These are phyloP conservation scores for Nothophoma quercina DNA, from an alignment of 2,329 filamentous ascomycete genomes.

Conservation along the genomic window DNA sequence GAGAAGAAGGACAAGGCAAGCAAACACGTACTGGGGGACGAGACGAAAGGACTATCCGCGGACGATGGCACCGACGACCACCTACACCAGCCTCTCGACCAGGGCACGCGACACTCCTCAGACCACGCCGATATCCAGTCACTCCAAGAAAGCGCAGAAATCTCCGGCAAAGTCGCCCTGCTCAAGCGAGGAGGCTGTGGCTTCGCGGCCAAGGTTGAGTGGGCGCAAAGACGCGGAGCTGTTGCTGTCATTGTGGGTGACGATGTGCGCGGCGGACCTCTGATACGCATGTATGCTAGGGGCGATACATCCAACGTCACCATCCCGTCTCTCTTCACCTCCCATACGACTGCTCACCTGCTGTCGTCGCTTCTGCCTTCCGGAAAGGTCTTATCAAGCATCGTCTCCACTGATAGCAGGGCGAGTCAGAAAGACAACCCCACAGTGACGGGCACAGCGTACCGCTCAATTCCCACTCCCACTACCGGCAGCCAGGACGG, in stretches of 20 bases:
- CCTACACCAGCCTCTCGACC: constrained; percentile 64
- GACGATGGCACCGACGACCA: constrained; percentile 88
- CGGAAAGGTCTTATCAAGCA: constrained; percentile 54
- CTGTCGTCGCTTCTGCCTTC: constrained; percentile 82
- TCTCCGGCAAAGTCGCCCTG: constrained; percentile 89
- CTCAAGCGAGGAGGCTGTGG: constrained; percentile 93
- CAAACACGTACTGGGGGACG: constrained; percentile 6
- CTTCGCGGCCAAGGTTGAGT: constrained; percentile 96
- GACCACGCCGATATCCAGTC: constrained; percentile 88
- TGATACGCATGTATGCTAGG: constrained; percentile 98
- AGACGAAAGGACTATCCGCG: constrained; percentile 1
- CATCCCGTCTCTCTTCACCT: constrained; percentile 94
- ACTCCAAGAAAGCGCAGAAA: constrained; percentile 89
- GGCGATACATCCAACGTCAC: constrained; percentile 95
- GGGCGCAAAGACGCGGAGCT: constrained; percentile 90
- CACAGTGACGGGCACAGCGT: constrained; percentile 10
- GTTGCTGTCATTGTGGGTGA: constrained; percentile 93
- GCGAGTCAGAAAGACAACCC: constrained; percentile 68
- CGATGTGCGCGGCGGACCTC: constrained; percentile 83
- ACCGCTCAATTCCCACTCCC: not conserved
- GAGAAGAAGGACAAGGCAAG: constrained; percentile 12
- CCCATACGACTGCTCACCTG: constrained; percentile 90
- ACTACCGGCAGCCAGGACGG: constrained; percentile 20
- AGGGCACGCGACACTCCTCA: constrained; percentile 17
- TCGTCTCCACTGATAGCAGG: constrained; percentile 55